phyloP scores from a whole-genome alignment of 2,329 filamentous ascomycete species.

The Ascochyta pisi region DNA sequence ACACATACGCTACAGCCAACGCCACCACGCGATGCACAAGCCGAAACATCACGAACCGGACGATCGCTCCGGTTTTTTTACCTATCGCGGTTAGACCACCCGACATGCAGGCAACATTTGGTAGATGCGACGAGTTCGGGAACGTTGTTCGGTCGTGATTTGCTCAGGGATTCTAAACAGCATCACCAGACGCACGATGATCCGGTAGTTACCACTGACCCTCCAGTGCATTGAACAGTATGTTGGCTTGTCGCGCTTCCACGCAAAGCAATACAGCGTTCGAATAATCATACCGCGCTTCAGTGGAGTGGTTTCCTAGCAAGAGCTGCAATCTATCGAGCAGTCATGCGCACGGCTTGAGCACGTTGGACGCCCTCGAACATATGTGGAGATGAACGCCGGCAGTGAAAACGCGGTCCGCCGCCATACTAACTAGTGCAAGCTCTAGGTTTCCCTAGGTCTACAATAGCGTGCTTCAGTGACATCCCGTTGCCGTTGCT shows the following conservation, averaged over 20 bases:
- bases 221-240: not conserved
- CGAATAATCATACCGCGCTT: too few relatives aligned
- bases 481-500: not conserved
- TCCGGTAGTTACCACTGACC: not conserved
- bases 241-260: too few relatives aligned
- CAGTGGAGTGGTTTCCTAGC: too few relatives aligned
- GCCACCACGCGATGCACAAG: constrained; percentile 9
- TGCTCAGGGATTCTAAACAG: not conserved
- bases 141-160: constrained; percentile 1
- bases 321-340: not conserved
- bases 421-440: not conserved
- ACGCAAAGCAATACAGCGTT: too few relatives aligned
- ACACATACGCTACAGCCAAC: not conserved
- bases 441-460: not conserved
- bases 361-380: not conserved
- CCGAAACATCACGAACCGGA: constrained; percentile 8
- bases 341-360: not conserved
- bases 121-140: constrained; percentile 1
- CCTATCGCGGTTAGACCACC: constrained; percentile 1
- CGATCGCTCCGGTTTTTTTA: not conserved
- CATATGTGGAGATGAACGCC: not conserved
- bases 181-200: not conserved
- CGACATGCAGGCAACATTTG: not conserved
- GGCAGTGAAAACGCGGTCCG: not conserved
- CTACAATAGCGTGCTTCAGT: constrained; percentile 9